Percentiles rank a stretch among this genome's conserved stretches.
Evolutionary conservation across 2,329 filamentous ascomycete species (phyloP).

Genomic region (Coleophoma crateriformis): DNA sequence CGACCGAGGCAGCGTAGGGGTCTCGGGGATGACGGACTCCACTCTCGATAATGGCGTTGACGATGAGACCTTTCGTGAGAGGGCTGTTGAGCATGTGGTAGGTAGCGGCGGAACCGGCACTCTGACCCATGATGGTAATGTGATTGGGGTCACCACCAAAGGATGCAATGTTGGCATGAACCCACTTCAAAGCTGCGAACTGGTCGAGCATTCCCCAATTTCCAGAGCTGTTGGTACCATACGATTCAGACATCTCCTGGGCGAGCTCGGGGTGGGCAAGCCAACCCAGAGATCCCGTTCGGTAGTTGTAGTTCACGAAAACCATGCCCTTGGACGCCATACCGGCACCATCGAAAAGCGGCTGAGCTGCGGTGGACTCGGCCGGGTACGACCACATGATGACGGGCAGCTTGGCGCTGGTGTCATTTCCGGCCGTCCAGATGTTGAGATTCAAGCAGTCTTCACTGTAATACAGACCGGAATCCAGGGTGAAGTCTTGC

Average conservation of each 20-base stretch:
- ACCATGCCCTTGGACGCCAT: conserved; percentile 30
- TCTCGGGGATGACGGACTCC: conserved; percentile 23
- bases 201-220: conserved; percentile 26
- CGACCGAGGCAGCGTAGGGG: conserved; percentile 13
- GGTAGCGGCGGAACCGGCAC: conserved; percentile 37
- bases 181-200: conserved; percentile 38
- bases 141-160: conserved; percentile 32
- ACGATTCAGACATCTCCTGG: conserved; percentile 8
- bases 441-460: conserved; percentile 40
- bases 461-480: conserved; percentile 22
- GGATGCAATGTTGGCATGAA: conserved; percentile 45
- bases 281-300: conserved; percentile 56
- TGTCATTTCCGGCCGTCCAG: conserved; percentile 23
- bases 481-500: conserved; percentile 12
- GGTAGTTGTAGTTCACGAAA: conserved; percentile 55
- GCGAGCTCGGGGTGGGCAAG: conserved; percentile 35
- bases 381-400: conserved; percentile 27
- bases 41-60: conserved; percentile 21
- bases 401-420: conserved; percentile 16
- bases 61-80: conserved; percentile 19
- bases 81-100: conserved; percentile 23
- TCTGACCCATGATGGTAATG: conserved; percentile 35
- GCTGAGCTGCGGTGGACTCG: conserved; percentile 6
- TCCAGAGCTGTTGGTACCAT: conserved; percentile 24
- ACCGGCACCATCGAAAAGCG: conserved; percentile 15